Conservation (phyloP, 2,329 filamentous ascomycete species). For the Ploettnerulaceae sp. region DNA sequence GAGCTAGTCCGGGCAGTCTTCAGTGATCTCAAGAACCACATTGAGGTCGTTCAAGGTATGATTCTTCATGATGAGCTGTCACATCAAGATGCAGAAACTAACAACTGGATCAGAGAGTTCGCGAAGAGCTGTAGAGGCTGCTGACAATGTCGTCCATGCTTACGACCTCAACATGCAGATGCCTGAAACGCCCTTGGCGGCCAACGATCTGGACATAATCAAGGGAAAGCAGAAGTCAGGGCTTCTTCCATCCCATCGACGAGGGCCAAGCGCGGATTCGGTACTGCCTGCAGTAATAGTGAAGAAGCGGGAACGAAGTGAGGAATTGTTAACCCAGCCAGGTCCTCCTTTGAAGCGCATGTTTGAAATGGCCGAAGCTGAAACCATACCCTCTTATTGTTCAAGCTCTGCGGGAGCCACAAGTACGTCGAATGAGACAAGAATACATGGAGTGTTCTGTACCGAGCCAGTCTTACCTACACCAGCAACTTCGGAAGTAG, state of each 20-base stretch:
- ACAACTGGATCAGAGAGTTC: conserved; percentile 53
- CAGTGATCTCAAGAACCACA: conserved; percentile 59
- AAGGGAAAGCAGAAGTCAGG: conserved; percentile 3
- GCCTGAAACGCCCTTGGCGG: conserved; percentile 51
- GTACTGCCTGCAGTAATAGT: conserved; percentile 8
- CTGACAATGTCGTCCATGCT: conserved; percentile 70
- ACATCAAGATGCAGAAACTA: not conserved
- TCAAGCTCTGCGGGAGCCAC: conserved; percentile 1
- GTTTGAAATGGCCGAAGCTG: conserved; percentile 24
- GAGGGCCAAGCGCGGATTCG: not conserved
- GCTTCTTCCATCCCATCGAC: not conserved
- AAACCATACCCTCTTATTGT: conserved; percentile 18
- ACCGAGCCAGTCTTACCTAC: not conserved
- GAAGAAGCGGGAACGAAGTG: conserved; percentile 23
- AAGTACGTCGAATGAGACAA: not conserved
- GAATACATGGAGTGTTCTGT: not conserved
- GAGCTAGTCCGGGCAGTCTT: conserved; percentile 51
- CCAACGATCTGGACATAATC: conserved; percentile 16
- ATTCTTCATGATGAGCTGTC: not conserved
- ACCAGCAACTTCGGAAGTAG: conserved; percentile 4
- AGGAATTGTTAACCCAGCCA: conserved; percentile 22
- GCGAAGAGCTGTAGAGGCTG: conserved; percentile 65
- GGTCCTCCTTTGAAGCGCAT: conserved; percentile 29
- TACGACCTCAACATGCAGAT: conserved; percentile 73
- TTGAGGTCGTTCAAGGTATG: conserved; percentile 64